Evolutionary conservation across 2,329 filamentous ascomycete genomes (phyloP), one percentile per base, ranked within the genome.

Genomic region (Dichotomopilus funicola): DNA sequence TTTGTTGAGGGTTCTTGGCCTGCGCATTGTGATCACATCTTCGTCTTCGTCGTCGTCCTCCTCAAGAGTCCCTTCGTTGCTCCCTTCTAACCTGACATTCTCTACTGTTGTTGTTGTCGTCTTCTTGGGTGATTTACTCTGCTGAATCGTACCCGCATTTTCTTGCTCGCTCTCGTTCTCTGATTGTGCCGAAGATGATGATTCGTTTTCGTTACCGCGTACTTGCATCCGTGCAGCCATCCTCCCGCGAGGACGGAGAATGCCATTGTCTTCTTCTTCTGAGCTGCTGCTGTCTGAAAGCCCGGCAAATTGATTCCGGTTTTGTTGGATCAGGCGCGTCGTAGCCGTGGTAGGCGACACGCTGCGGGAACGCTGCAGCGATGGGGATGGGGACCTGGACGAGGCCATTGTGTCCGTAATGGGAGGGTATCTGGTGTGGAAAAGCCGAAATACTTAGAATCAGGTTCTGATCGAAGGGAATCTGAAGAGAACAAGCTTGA

Each of bases 151-250:
- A 36, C 50, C 56, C 49, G 61, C 62, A 44, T 2, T 27, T 27
- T 63, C 34, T n/a, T 49, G 19, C 2, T 66, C 60, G 9, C 7
- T 19, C 19, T 51, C 49, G 8, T 59, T 56, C 33, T 64, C 62
- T 7, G 62, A 66, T 40, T 61, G 63, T 62, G 60, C 63, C 62
- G 51, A 49, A 48, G 27, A 2, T 27, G 19, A 27, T 27, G 19
- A 27, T 27, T 27, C 19, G 19, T 27, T 58, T 54, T 36, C 59
- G 62, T 43, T 67, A 10, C 48, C 49, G 11, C 62, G 56, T 4
- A 54, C 77, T 59, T 80, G 77, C 78, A 90, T 83, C 51, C 82
- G 77, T 12, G 85, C 78, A 10, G 85, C 85, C 62, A 89, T 74
- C 51, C 80, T 79, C 31, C 86, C 85, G 53, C 79, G 78, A 0